Base-by-base conservation (phyloP, 2,329 filamentous ascomycete genomes). In the Elsinoe fawcettii region DNA sequence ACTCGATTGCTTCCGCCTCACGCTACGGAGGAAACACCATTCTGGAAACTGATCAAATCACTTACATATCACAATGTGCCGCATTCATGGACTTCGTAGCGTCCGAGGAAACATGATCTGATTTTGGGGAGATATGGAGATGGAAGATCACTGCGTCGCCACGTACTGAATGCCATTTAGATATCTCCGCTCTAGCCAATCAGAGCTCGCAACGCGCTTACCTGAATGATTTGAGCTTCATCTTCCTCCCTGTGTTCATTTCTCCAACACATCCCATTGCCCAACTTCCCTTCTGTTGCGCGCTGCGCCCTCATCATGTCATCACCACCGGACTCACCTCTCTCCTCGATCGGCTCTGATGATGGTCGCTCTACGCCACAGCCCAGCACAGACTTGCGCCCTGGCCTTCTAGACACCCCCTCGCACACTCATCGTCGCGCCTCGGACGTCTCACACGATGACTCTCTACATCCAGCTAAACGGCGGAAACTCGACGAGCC, bases 311-410 rank as follows among this genome's bases (percentile, higher is more conserved):
- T 20, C 18, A 60, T 53, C 54, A 59, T 55, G 32, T 51, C 56
- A 30, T 18, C 51, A 20, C 58, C 56, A 9, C 58, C 60, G 7
- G 60, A 61, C 23, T 61, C 60, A 36, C 60, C 60, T 14, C 80
- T 87, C 64, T 86, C 83, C 53, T 81, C 82, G 60, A 79, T 84
- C 61, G 80, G 78, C 61, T 83, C 81, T 47, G 83, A 84, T 63
- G 80, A 82, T 67, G 82, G 83, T 27, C 60, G 60, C 36, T 59
- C 60, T 12, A 54, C 58, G 6, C 67, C 66, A 32, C 54, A 34
- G 11, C 1, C 54, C 43, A 27, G 41, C 41, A 36, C 36, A 30
- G 49, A 53, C 6, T n/a, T 27, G 2, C 53, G 53, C 36, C n/a
- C 54, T 2, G 43, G 22, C 3, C 43, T 47, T 18, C 37, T 56